A percentile compares a stretch with the other conserved stretches of the same genome.
Evolutionary conservation across 805 yeast species (phyloP).

Genomic region (Debaryomyces hansenii): DNA sequence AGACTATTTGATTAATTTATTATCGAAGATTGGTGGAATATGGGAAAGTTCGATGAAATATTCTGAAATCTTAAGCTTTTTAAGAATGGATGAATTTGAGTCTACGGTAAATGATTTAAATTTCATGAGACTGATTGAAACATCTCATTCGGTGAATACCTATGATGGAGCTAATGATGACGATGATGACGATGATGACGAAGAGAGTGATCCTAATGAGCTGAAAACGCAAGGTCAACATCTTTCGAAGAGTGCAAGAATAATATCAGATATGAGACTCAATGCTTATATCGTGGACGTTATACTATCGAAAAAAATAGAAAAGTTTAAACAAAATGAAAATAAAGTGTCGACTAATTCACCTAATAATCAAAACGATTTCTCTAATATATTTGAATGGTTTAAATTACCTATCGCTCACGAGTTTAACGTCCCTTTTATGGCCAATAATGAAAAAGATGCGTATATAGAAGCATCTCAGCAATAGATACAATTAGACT

Average conservation of each 20-base stretch:
- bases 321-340: too few species aligned
- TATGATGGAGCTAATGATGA: not conserved
- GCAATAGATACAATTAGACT: too few species aligned
- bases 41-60: slow-evolving; percentile 17
- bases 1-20: slow-evolving; percentile 7
- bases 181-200: too few species aligned
- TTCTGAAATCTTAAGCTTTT: slow-evolving; percentile 16
- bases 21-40: slow-evolving; percentile 10
- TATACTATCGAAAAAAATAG: slow-evolving; percentile 14
- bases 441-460: too few species aligned
- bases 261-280: slow-evolving; percentile 15
- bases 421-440: too few species aligned
- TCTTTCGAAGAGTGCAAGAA: not conserved
- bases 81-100: slow-evolving; percentile 5
- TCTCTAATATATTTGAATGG: too few species aligned
- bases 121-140: not conserved
- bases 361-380: too few species aligned
- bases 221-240: not conserved
- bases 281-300: slow-evolving; percentile 16
- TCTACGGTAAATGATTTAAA: not conserved
- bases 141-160: slow-evolving; percentile 8
- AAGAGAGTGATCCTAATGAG: not conserved
- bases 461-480: too few species aligned
- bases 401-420: too few species aligned
- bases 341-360: too few species aligned